A percentile compares a stretch with the other conserved stretches of the same genome.
phyloP scores from a whole-genome alignment of 805 yeast genomes.

The Pichia manshurica region DNA sequence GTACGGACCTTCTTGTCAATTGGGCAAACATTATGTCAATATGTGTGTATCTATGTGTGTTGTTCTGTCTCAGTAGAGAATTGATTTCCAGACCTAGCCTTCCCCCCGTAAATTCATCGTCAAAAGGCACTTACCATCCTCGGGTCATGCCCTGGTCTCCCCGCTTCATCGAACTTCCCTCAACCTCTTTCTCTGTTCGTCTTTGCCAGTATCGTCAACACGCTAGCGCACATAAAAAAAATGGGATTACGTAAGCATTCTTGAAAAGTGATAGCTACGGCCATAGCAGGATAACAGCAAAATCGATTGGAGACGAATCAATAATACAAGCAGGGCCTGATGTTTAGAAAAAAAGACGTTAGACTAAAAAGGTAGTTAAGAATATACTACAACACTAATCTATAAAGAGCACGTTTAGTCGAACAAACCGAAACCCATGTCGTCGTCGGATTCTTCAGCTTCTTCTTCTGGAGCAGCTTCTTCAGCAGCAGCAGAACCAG shows the following conservation, averaged over 20 bases:
- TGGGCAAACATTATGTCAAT: constrained; percentile 19
- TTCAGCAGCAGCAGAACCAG: constrained; percentile 54
- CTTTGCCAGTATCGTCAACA: too few species aligned
- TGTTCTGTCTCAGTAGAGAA: background rate
- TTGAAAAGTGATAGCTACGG: too few species aligned
- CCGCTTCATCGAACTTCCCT: too few species aligned
- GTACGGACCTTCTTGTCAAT: constrained; percentile 14
- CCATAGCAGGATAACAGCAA: too few species aligned
- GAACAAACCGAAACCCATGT: constrained; percentile 99
- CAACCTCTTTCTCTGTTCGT: too few species aligned
- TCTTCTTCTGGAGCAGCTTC: constrained; percentile 65
- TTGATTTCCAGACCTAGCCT: background rate
- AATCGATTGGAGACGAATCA: too few species aligned
- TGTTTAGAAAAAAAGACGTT: background rate
- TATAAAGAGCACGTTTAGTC: constrained; percentile 52
- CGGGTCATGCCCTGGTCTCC: too few species aligned
- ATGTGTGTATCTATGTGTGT: background rate
- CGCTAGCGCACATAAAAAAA: too few species aligned
- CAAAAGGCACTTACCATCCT: background rate
- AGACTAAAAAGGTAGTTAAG: background rate
- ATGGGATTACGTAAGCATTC: too few species aligned
- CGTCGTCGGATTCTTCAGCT: constrained; percentile 57
- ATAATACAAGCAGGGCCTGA: too few species aligned
- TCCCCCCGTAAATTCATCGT: too few species aligned
- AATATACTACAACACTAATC: constrained; percentile 1